A percentile compares a stretch with the other conserved stretches of the same genome.
Evolutionary conservation across 1,139 yeast genomes (phyloP).

Genomic region (Geotrichum cucujoidarum): DNA sequence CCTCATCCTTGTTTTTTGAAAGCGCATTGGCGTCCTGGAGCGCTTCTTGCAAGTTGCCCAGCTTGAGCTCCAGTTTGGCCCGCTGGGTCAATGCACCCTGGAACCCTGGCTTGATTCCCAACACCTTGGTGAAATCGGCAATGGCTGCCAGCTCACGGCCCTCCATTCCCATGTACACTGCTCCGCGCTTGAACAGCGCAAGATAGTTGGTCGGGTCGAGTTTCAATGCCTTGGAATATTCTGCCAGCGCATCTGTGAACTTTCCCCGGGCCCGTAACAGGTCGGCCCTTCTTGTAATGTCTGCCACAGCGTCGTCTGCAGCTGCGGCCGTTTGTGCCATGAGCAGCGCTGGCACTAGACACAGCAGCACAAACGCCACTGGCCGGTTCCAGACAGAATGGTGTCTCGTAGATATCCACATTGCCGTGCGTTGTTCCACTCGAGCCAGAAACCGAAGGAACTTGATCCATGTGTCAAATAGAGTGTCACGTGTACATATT

Average conservation of each 20-base stretch:
- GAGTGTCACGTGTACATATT: too few relatives aligned
- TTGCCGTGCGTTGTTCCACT: too few relatives aligned
- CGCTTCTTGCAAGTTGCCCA: constrained; percentile 36
- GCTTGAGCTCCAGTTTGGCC: constrained; percentile 33
- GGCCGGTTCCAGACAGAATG: too few relatives aligned
- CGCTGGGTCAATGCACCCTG: constrained; percentile 37
- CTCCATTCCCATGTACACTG: constrained; percentile 35
- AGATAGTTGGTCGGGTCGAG: constrained; percentile 34
- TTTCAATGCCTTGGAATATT: constrained; percentile 39
- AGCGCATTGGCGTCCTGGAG: constrained; percentile 24
- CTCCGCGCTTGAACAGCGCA: constrained; percentile 38
- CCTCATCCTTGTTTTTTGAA: constrained; percentile 21
- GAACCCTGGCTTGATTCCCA: constrained; percentile 36
- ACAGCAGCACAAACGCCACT: too few relatives aligned
- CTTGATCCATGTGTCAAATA: too few relatives aligned
- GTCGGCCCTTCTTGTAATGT: constrained; percentile 14
- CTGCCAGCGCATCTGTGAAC: constrained; percentile 50
- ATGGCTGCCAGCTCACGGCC: constrained; percentile 38
- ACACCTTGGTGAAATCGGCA: constrained; percentile 35
- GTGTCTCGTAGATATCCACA: too few relatives aligned
- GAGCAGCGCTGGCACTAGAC: too few relatives aligned
- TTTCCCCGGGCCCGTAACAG: constrained; percentile 11
- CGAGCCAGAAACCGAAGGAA: too few relatives aligned
- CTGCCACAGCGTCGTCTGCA: not conserved
- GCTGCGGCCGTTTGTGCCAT: not conserved